Evolutionary conservation across 176 grass and related monocot species (phyloP).

Genomic region (Pharus latifolius): DNA sequence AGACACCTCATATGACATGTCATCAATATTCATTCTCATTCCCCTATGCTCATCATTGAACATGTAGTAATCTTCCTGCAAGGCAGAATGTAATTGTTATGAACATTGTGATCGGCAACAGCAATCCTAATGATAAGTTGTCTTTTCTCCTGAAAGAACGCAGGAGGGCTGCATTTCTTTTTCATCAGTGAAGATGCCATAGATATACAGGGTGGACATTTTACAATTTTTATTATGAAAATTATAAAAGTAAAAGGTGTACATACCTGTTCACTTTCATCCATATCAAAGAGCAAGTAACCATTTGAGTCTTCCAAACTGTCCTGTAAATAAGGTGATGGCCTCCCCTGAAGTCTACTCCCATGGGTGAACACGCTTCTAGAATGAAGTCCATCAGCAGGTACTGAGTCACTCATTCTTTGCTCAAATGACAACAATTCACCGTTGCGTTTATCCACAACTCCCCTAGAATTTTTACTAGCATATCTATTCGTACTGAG

Average conservation of each 20-base stretch:
- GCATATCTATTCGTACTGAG: constrained; percentile 1
- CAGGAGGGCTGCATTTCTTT: neutral
- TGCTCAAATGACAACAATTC: neutral
- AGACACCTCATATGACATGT: constrained; percentile 81
- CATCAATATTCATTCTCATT: constrained; percentile 82
- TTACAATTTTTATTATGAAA: neutral
- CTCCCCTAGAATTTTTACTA: neutral
- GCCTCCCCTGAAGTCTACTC: neutral
- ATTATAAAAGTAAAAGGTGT: constrained; percentile 1
- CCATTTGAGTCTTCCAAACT: constrained; percentile 23
- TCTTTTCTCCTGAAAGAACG: neutral
- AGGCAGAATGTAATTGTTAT: constrained; percentile 13
- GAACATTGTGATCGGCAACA: neutral
- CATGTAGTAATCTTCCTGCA: constrained; percentile 31
- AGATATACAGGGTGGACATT: neutral
- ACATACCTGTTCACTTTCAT: constrained; percentile 43
- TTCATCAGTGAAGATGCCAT: neutral
- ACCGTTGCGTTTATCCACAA: neutral
- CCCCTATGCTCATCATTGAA: constrained; percentile 43
- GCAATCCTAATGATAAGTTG: neutral
- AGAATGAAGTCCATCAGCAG: constrained; percentile 6
- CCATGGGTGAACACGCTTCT: constrained; percentile 5
- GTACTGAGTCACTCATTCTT: neutral
- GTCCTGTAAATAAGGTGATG: constrained; percentile 4
- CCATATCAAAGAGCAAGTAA: constrained; percentile 24